Evolutionary conservation across 2,329 filamentous ascomycete species (phyloP).

Genomic region (Ceratocystis ficicola): DNA sequence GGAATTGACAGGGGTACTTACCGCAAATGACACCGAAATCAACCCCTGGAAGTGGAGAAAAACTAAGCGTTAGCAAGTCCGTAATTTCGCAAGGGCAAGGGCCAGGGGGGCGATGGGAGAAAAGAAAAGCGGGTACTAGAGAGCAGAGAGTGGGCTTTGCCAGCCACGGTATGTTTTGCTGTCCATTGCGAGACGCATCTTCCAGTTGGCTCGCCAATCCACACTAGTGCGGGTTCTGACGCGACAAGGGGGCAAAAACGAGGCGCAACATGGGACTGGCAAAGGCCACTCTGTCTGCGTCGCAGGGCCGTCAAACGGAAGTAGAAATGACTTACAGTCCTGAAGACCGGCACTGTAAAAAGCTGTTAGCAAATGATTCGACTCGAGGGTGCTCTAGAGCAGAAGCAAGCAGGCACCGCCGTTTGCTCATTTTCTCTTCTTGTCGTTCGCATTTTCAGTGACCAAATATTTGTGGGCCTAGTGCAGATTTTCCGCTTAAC

Average conservation of each 20-base stretch:
- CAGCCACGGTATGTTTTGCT: background rate
- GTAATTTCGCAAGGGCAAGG: background rate
- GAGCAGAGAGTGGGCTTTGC: background rate
- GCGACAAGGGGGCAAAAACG: background rate
- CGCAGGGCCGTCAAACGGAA: too few species aligned
- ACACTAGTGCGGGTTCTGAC: background rate
- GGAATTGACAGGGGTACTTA: background rate
- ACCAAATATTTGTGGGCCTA: background rate
- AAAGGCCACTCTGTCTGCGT: background rate
- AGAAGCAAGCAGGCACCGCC: background rate
- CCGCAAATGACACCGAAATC: constrained; percentile 85
- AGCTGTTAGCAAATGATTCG: constrained; percentile 13
- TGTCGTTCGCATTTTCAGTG: background rate
- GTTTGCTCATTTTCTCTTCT: background rate
- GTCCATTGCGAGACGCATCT: background rate
- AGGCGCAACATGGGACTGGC: background rate
- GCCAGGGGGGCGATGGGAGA: background rate
- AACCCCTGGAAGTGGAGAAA: constrained; percentile 41
- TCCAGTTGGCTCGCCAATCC: constrained; percentile 3
- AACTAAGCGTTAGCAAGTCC: constrained; percentile 19
- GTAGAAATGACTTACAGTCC: constrained; percentile 20
- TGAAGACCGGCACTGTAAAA: constrained; percentile 22
- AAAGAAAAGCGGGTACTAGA: background rate
- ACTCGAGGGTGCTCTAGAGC: background rate
- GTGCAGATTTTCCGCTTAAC: background rate